Base-by-base conservation (phyloP, 495 filamentous ascomycete genomes). In the Clohesyomyces aquaticus region DNA sequence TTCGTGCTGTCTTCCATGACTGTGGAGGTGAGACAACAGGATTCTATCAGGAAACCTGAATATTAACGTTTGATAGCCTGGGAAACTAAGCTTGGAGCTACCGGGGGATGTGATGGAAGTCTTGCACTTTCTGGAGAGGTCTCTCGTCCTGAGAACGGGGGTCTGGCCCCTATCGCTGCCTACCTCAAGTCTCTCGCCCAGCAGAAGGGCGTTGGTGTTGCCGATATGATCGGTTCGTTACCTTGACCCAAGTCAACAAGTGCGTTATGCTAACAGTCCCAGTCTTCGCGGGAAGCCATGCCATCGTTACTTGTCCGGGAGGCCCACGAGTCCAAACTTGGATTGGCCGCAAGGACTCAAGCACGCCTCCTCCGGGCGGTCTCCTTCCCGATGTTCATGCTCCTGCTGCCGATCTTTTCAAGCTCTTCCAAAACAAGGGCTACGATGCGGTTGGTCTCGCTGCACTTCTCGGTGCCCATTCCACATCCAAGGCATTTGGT, bases 401-500 rank as follows among this genome's bases (percentile, higher is more conserved):
- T n/a, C 16, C 53, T 0, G 71, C 54, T 4, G 54, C 59, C 12
- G 38, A 26, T 27, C 66, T 74, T 16, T 65, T 68, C 35, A 46
- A 57, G 4, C 63, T 73, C 10, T 74, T 75, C 38, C 26, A 49
- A 19, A 70, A 71, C 50, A 75, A 74, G 57, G 71, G 70, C 6
- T 71, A 72, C 43, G 65, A 63, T 59, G 70, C 66, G 19, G 25
- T 32, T 22, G 70, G 71, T 38, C 61, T 72, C 41, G 68, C 72
- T n/a, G 73, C 73, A 18, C 51, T 74, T 14, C 47, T 73, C 10
- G 72, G 72, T 14, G 71, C 71, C 14, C 72, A 74, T 58, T 61
- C 68, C 1, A 72, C 68, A 18, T 61, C 59, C 14, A 66, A 57
- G n/a, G 61, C 71, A 29, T 56, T 55, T 42, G 42, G 55, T 59